Percentiles rank a stretch among this genome's conserved stretches.
Evolutionary conservation across 2,329 filamentous ascomycete species (phyloP).

Genomic region (Leptographium wingfieldii): DNA sequence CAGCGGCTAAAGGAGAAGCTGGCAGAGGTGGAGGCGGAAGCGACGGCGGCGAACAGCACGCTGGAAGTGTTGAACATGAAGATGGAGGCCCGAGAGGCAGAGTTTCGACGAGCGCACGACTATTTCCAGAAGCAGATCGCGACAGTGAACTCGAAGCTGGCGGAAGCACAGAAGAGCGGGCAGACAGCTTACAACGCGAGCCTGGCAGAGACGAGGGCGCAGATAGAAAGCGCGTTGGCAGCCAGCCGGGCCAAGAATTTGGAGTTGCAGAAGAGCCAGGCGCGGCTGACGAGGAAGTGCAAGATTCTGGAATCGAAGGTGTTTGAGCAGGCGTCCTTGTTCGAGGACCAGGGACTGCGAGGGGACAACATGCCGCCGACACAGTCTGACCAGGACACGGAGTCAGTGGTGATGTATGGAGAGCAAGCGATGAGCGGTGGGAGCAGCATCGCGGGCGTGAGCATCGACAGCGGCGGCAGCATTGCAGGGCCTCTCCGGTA

Average conservation of each 20-base stretch:
- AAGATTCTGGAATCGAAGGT: constrained; percentile 31
- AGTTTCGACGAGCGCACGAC: constrained; percentile 28
- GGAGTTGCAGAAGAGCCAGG: constrained; percentile 40
- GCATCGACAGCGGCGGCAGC: not conserved
- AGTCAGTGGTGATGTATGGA: constrained; percentile 25
- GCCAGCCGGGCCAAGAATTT: constrained; percentile 40
- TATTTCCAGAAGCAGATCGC: constrained; percentile 36
- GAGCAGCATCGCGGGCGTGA: constrained; percentile 15
- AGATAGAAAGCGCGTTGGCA: constrained; percentile 32
- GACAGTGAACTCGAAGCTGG: constrained; percentile 32
- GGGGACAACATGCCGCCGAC: not conserved
- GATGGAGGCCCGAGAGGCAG: constrained; percentile 36
- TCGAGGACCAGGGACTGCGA: constrained; percentile 8
- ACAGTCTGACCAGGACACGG: constrained; percentile 20
- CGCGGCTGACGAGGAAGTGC: constrained; percentile 37
- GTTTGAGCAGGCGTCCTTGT: constrained; percentile 4
- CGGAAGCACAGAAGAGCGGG: constrained; percentile 21
- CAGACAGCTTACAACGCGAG: constrained; percentile 6
- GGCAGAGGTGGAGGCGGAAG: constrained; percentile 42
- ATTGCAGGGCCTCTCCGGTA: not conserved
- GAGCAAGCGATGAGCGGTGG: constrained; percentile 19
- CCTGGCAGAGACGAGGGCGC: constrained; percentile 21
- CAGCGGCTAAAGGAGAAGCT: constrained; percentile 52
- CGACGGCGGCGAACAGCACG: constrained; percentile 44
- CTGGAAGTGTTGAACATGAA: constrained; percentile 47